Evolutionary conservation across 2,329 filamentous ascomycete genomes (phyloP).

Genomic region (Fusarium tuaranense): DNA sequence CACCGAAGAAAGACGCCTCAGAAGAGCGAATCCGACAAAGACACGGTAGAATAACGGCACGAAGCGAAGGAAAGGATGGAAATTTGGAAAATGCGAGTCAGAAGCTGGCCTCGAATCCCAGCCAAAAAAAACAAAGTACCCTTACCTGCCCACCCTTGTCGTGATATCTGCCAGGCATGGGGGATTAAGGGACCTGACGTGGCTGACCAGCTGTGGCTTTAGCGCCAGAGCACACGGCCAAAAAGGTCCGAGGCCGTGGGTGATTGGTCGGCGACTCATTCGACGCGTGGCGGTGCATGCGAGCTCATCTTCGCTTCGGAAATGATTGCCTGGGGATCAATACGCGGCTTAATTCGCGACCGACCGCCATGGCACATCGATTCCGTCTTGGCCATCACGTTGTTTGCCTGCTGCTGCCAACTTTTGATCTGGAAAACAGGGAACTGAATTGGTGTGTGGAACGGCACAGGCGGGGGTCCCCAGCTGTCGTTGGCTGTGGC

Average conservation of each 20-base stretch:
- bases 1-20: not conserved
- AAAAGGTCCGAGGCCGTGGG: conserved; percentile 26
- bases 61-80: conserved; percentile 9
- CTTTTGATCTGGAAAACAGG: conserved; percentile 37
- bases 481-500: conserved; percentile 30
- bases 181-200: conserved; percentile 36
- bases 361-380: not conserved
- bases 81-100: conserved; percentile 29
- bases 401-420: conserved; percentile 36
- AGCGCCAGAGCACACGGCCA: conserved; percentile 20
- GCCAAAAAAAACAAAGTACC: conserved; percentile 25
- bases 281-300: conserved; percentile 37
- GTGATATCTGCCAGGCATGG: conserved; percentile 29
- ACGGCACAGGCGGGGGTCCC: conserved; percentile 22
- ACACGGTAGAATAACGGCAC: conserved; percentile 13
- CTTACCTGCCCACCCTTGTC: conserved; percentile 26
- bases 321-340: conserved; percentile 35
- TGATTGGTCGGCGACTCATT: conserved; percentile 19
- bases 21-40: conserved; percentile 1
- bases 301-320: conserved; percentile 27
- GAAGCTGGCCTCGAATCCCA: conserved; percentile 27
- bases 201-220: conserved; percentile 39
- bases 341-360: conserved; percentile 20
- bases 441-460: conserved; percentile 31
- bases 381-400: conserved; percentile 24